Conservation (phyloP, 306 rosid genomes). For the Cucumis cinereus region DNA sequence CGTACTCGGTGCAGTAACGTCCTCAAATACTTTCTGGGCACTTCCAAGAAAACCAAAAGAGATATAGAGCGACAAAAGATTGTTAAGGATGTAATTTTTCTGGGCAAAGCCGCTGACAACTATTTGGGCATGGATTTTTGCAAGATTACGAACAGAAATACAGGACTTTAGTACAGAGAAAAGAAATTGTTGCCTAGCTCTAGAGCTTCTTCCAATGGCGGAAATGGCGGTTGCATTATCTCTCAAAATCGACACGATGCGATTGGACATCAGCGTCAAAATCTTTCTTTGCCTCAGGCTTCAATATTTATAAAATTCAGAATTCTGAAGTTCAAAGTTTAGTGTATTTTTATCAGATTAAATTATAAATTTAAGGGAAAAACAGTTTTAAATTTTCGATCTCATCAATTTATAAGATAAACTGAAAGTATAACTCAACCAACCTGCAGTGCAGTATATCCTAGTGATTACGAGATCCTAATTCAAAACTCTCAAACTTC, state of each 20-base stretch:
- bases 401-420: too few relatives aligned
- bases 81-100: slow-evolving; percentile 33
- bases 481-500: too few relatives aligned
- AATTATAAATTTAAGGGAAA: too few relatives aligned
- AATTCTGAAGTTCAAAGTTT: too few relatives aligned
- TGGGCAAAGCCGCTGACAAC: slow-evolving; percentile 35
- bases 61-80: slow-evolving; percentile 35
- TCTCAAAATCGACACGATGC: too few relatives aligned
- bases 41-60: slow-evolving; percentile 23
- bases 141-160: slow-evolving; percentile 17
- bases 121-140: slow-evolving; percentile 48
- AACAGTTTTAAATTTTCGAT: too few relatives aligned
- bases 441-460: too few relatives aligned
- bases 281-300: not conserved
- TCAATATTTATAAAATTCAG: too few relatives aligned
- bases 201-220: slow-evolving; percentile 15
- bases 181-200: slow-evolving; percentile 26
- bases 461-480: too few relatives aligned
- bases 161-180: slow-evolving; percentile 32
- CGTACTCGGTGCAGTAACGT: slow-evolving; percentile 32
- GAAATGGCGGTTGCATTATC: slow-evolving; percentile 13
- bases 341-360: too few relatives aligned
- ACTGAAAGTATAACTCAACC: too few relatives aligned
- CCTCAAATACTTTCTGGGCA: slow-evolving; percentile 21
- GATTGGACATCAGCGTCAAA: not conserved